Evolutionary conservation across 441 rosid species (phyloP).

Genomic region (Flueggea neowawraea): DNA sequence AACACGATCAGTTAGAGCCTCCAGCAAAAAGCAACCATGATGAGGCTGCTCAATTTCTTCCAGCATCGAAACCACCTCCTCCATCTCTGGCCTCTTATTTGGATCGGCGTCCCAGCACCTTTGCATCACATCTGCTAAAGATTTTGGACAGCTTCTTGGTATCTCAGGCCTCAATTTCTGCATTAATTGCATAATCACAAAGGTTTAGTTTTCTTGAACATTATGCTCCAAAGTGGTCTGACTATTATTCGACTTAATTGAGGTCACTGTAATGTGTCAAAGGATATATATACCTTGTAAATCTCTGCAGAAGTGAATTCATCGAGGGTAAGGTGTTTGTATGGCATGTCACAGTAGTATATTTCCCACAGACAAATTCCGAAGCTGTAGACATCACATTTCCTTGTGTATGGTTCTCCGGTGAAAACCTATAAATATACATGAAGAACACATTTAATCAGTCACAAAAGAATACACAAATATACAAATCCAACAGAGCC

Average conservation of each 20-base stretch:
- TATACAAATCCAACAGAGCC: no score
- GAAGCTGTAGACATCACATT: constrained; percentile 38
- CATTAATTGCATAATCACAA: background rate
- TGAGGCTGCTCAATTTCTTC: constrained; percentile 3
- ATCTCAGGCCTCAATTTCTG: constrained; percentile 35
- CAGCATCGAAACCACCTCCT: constrained; percentile 29
- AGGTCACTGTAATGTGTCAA: background rate
- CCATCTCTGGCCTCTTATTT: constrained; percentile 35
- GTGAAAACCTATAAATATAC: constrained; percentile 15
- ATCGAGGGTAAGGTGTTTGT: constrained; percentile 22
- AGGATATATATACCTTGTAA: constrained; percentile 21
- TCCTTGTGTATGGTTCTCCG: constrained; percentile 24
- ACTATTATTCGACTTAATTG: no score
- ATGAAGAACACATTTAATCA: no score
- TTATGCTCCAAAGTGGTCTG: no score
- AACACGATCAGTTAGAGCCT: background rate
- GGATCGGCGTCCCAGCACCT: constrained; percentile 37
- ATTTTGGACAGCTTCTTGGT: constrained; percentile 28
- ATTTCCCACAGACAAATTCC: constrained; percentile 39
- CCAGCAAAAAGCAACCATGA: no score
- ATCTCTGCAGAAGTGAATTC: constrained; percentile 26
- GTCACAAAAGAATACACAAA: no score
- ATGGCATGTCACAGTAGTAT: constrained; percentile 33
- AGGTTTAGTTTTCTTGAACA: no score
- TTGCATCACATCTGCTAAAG: constrained; percentile 29